Percentiles rank a stretch among this genome's conserved stretches.
Evolutionary conservation across 1,139 yeast species (phyloP).

Genomic region (Wickerhamiella pararugosa): DNA sequence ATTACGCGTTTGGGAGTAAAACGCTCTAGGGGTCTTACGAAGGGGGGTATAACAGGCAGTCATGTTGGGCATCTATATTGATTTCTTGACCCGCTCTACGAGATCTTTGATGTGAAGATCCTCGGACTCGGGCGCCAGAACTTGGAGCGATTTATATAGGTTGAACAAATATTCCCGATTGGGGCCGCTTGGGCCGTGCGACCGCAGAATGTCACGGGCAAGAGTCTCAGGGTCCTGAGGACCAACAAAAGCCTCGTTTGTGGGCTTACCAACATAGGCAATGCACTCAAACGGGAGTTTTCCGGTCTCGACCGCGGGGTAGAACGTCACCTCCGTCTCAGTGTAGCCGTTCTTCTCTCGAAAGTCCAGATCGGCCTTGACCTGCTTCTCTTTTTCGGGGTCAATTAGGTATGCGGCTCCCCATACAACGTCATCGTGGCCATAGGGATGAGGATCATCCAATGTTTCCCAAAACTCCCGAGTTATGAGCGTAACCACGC

Average conservation of each 20-base stretch:
- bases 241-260: slow-evolving; percentile 70
- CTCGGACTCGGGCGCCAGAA: slow-evolving; percentile 29
- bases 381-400: slow-evolving; percentile 44
- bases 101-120: slow-evolving; percentile 28
- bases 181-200: slow-evolving; percentile 69
- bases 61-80: neutral
- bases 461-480: slow-evolving; percentile 35
- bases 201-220: slow-evolving; percentile 40
- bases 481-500: slow-evolving; percentile 67
- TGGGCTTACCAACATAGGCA: slow-evolving; percentile 74
- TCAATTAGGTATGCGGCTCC: slow-evolving; percentile 81
- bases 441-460: slow-evolving; percentile 30
- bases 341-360: slow-evolving; percentile 87
- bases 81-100: slow-evolving; percentile 15
- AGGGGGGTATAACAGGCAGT: too few species aligned
- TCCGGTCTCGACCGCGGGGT: slow-evolving; percentile 19
- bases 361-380: slow-evolving; percentile 53
- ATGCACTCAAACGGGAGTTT: slow-evolving; percentile 27
- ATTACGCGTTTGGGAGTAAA: slow-evolving; percentile 3
- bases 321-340: slow-evolving; percentile 52
- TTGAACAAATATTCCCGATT: slow-evolving; percentile 55
- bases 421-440: slow-evolving; percentile 38
- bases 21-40: too few species aligned
- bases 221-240: slow-evolving; percentile 48
- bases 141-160: slow-evolving; percentile 38